A percentile compares a stretch with the other conserved stretches of the same genome.
These are phyloP conservation scores for Candida endomychidarum DNA, from an alignment of 805 yeast genomes.

Conservation along the genomic window DNA sequence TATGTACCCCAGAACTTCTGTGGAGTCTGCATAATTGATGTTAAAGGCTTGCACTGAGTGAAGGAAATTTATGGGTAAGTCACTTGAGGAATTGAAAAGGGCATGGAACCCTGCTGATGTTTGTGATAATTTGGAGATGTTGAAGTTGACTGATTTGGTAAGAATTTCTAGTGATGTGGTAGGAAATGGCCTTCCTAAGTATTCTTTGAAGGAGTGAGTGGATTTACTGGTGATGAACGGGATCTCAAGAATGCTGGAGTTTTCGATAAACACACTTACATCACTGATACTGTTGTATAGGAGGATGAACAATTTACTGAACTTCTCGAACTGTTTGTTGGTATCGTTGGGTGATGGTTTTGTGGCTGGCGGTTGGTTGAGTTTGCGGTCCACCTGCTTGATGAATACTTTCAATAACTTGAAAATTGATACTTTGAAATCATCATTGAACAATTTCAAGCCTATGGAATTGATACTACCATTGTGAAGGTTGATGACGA, in stretches of 20 bases:
- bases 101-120: slow-evolving; percentile 41
- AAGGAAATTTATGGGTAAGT: slow-evolving; percentile 35
- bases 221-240: slow-evolving; percentile 30
- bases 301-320: slow-evolving; percentile 18
- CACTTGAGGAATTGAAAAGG: slow-evolving; percentile 29
- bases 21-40: slow-evolving; percentile 20
- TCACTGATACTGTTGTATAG: slow-evolving; percentile 25
- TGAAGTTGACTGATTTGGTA: slow-evolving; percentile 27
- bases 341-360: neutral
- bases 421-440: slow-evolving; percentile 23
- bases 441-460: slow-evolving; percentile 22
- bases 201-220: slow-evolving; percentile 22
- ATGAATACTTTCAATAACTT: slow-evolving; percentile 19
- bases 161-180: slow-evolving; percentile 23
- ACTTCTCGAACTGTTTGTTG: slow-evolving; percentile 8
- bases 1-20: slow-evolving; percentile 26
- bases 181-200: slow-evolving; percentile 21
- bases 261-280: slow-evolving; percentile 28
- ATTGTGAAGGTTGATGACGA: slow-evolving; percentile 16
- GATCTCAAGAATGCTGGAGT: slow-evolving; percentile 24
- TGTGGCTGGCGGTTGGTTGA: neutral
- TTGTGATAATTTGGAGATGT: slow-evolving; percentile 20
- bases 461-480: slow-evolving; percentile 23
- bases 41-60: slow-evolving; percentile 33
- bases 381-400: slow-evolving; percentile 10